A percentile compares a stretch with the other conserved stretches of the same genome.
These are phyloP conservation scores for Leishmania tarentolae DNA, from an alignment of 208 protist genomes.

Conservation along the genomic window DNA sequence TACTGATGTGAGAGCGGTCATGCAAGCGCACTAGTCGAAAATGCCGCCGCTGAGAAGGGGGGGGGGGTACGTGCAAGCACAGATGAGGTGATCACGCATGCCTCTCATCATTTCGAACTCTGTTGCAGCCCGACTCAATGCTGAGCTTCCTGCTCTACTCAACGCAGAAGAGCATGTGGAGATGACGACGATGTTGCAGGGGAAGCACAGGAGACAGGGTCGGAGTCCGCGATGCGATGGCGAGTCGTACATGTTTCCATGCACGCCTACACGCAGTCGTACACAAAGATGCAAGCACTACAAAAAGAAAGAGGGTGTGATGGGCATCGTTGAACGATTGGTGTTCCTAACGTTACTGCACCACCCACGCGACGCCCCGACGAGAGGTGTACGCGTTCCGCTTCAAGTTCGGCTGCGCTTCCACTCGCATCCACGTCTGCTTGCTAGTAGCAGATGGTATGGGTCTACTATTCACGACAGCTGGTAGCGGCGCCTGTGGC, in stretches of 20 bases:
- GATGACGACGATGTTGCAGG: neutral
- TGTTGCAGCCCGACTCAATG: neutral
- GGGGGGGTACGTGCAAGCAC: neutral
- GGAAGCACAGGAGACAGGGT: neutral
- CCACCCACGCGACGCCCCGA: constrained; percentile 58
- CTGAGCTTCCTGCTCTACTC: neutral
- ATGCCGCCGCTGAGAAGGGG: neutral
- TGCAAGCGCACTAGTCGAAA: neutral
- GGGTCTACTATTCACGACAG: neutral
- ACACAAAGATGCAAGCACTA: neutral
- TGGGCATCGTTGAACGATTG: neutral
- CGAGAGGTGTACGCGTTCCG: constrained; percentile 27
- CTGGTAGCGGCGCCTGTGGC: neutral
- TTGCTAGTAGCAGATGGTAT: neutral
- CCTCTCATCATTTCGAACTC: neutral
- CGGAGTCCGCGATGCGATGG: neutral
- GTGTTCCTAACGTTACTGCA: constrained; percentile 24
- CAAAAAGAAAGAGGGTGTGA: neutral
- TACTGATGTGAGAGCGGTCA: neutral
- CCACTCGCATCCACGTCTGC: constrained; percentile 21
- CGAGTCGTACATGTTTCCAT: too few species aligned
- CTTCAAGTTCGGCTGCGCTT: constrained; percentile 38
- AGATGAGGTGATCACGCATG: neutral
- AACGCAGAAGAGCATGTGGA: neutral
- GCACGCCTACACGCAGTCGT: neutral